These are phyloP conservation scores for Dioscorea cayenensis DNA, from an alignment of 116 monocot genomes.

Conservation along the genomic window DNA sequence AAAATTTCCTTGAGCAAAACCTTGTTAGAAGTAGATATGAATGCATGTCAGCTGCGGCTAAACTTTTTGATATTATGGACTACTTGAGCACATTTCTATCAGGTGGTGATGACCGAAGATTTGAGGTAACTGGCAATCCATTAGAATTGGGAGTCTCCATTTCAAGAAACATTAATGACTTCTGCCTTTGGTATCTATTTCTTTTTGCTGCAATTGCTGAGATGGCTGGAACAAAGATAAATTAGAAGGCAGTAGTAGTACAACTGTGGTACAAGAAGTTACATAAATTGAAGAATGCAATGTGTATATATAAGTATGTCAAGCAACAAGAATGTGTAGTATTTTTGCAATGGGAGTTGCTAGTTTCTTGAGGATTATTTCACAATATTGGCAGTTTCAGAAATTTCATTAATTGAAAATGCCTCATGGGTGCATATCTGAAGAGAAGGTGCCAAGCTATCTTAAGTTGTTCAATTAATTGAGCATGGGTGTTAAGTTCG, in stretches of 20 bases:
- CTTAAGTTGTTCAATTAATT: background rate
- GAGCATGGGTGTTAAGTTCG: background rate
- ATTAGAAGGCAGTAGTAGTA: background rate
- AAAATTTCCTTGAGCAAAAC: no score
- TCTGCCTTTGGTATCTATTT: conserved; percentile 91
- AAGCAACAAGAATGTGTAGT: no score
- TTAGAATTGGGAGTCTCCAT: conserved; percentile 66
- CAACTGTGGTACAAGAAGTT: no score
- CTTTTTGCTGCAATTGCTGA: conserved; percentile 91
- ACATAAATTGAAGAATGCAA: no score
- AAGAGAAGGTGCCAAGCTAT: no score
- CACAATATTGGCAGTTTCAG: no score
- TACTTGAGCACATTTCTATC: background rate
- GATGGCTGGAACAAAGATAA: background rate
- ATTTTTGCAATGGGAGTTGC: no score
- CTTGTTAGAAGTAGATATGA: background rate
- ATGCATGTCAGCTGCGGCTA: background rate
- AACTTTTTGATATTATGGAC: background rate
- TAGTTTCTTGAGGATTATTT: no score
- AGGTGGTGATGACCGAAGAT: conserved; percentile 14
- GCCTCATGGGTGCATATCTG: no score
- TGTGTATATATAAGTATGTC: no score
- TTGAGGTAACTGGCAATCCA: conserved; percentile 17
- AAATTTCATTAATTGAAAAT: no score
- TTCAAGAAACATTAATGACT: conserved; percentile 78